Conservation (phyloP, 352 stramenopile species). For the Phytophthora tentaculata region DNA sequence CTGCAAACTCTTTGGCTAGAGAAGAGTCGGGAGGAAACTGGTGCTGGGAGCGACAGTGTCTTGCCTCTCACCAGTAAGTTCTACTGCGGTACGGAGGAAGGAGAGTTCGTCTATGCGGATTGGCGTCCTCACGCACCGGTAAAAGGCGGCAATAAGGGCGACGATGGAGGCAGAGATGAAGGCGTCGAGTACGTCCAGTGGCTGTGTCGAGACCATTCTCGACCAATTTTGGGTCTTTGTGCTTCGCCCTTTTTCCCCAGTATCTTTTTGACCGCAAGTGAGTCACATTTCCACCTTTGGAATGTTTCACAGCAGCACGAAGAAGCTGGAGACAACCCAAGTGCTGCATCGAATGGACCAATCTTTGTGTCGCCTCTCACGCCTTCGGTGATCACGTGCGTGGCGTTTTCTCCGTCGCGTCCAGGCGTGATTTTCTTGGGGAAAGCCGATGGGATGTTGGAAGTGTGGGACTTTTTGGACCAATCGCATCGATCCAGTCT, state of each 20-base stretch:
- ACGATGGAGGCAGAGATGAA: slow-evolving; percentile 52
- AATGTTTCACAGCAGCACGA: slow-evolving; percentile 68
- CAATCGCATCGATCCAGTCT: slow-evolving; percentile 88
- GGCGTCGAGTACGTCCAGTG: slow-evolving; percentile 93
- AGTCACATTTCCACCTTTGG: slow-evolving; percentile 94
- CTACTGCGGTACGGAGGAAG: slow-evolving; percentile 89
- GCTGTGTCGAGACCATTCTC: slow-evolving; percentile 89
- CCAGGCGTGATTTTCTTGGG: slow-evolving; percentile 90
- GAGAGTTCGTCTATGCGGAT: slow-evolving; percentile 90
- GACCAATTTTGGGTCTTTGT: slow-evolving; percentile 77
- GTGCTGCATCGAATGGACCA: slow-evolving; percentile 54
- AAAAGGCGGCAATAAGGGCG: slow-evolving; percentile 41
- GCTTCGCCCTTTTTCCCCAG: slow-evolving; percentile 92
- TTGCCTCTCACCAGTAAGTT: slow-evolving; percentile 66
- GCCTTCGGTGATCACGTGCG: slow-evolving; percentile 79
- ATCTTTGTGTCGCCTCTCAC: slow-evolving; percentile 91
- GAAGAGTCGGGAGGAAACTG: slow-evolving; percentile 58
- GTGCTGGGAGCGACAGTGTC: slow-evolving; percentile 13
- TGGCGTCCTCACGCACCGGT: slow-evolving; percentile 79
- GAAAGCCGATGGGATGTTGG: slow-evolving; percentile 89
- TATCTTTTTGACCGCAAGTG: slow-evolving; percentile 88
- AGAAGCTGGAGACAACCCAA: background rate
- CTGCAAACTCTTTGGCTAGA: slow-evolving; percentile 79
- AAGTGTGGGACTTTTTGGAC: slow-evolving; percentile 95
- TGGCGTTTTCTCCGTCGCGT: slow-evolving; percentile 88